A percentile compares a stretch with the other conserved stretches of the same genome.
These are phyloP conservation scores for Fusarium mangiferae DNA, from an alignment of 2,329 filamentous ascomycete genomes.

Conservation along the genomic window DNA sequence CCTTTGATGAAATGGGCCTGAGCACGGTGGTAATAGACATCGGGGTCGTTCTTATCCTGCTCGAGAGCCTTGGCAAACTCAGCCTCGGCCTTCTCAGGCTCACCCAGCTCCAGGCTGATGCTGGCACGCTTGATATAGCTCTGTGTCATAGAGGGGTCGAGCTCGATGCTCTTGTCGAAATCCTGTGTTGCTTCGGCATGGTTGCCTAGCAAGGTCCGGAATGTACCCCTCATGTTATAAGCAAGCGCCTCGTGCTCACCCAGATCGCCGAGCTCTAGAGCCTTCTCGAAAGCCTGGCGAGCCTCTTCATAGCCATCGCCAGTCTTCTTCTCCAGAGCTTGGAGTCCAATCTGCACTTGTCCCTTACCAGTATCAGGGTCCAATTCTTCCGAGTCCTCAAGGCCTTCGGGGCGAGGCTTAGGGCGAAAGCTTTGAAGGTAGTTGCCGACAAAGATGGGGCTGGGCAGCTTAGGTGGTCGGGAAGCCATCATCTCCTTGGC, in stretches of 20 bases:
- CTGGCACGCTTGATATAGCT: constrained; percentile 99
- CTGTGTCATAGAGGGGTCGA: constrained; percentile 89
- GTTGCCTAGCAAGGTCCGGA: constrained; percentile 91
- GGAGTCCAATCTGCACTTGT: constrained; percentile 84
- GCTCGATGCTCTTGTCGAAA: constrained; percentile 90
- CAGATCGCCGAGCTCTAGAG: constrained; percentile 82
- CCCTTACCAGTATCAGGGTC: constrained; percentile 82
- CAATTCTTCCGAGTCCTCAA: constrained; percentile 85
- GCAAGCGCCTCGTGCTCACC: constrained; percentile 88
- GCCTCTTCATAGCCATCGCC: constrained; percentile 93
- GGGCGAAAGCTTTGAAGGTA: constrained; percentile 98
- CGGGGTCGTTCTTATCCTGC: constrained; percentile 88
- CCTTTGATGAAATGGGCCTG: constrained; percentile 98
- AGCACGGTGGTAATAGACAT: constrained; percentile 99
- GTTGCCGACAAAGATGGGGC: constrained; percentile 96
- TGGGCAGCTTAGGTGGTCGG: constrained; percentile 88
- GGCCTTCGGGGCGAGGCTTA: constrained; percentile 79
- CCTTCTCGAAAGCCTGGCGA: constrained; percentile 84
- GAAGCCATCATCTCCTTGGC: constrained; percentile 89
- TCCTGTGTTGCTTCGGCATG: constrained; percentile 84
- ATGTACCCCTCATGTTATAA: constrained; percentile 96
- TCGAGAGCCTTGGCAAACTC: constrained; percentile 89
- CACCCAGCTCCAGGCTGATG: constrained; percentile 94
- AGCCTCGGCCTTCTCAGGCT: constrained; percentile 84
- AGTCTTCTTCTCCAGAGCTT: constrained; percentile 85